phyloP scores from a whole-genome alignment of 2,329 filamentous ascomycete genomes.

The Geosmithia putterillii region DNA sequence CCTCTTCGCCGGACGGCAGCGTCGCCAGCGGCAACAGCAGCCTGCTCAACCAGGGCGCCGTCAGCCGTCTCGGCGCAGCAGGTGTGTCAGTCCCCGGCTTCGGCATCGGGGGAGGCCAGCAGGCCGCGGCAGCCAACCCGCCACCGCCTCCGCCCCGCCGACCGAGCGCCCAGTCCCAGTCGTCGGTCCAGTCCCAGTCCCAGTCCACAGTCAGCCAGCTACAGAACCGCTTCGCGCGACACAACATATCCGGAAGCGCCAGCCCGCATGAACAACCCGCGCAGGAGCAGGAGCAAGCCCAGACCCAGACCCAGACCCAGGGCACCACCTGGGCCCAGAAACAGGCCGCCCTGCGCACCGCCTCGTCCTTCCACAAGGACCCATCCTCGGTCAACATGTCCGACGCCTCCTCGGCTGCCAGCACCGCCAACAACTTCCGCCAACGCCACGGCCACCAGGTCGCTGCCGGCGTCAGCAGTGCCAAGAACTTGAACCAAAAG shows the following conservation, averaged over 20 bases:
- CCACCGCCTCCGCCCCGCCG: constrained; percentile 11
- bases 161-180: constrained; percentile 2
- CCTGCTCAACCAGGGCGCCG: constrained; percentile 41
- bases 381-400: constrained; percentile 48
- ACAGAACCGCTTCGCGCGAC: constrained; percentile 48
- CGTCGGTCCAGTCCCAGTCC: no score
- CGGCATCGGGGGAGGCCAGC: constrained; percentile 46
- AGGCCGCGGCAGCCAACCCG: constrained; percentile 10
- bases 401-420: constrained; percentile 44
- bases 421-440: constrained; percentile 56
- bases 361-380: constrained; percentile 44
- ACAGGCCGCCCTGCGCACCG: constrained; percentile 50
- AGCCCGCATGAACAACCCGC: not conserved
- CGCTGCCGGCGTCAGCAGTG: constrained; percentile 42
- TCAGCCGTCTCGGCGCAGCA: constrained; percentile 55
- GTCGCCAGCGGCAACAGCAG: constrained; percentile 11
- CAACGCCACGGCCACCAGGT: constrained; percentile 60
- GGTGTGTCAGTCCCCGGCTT: constrained; percentile 70
- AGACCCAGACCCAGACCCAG: constrained; percentile 15
- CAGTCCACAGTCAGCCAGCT: constrained; percentile 57
- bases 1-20: constrained; percentile 11
- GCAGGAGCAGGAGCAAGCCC: constrained; percentile 3
- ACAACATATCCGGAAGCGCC: not conserved
- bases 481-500: constrained; percentile 46
- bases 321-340: constrained; percentile 55